A percentile compares a stretch with the other conserved stretches of the same genome.
Conservation (phyloP, 2,329 filamentous ascomycete species). For the Colletotrichum horii region DNA sequence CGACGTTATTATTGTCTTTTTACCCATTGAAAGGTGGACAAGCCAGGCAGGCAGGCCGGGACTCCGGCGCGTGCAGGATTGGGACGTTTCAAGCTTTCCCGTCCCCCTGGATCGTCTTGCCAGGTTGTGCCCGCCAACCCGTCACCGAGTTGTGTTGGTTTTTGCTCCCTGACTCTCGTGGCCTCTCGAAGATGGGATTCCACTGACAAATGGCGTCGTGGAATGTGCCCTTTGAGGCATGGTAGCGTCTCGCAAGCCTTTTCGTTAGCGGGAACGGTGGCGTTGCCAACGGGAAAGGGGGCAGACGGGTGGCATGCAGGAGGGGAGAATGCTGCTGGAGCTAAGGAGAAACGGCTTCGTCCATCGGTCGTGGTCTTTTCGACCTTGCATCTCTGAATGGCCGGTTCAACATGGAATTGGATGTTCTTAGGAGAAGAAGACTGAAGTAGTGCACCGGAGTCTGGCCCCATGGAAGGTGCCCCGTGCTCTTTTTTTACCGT, state of each 20-base stretch:
- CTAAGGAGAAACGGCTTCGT: not conserved
- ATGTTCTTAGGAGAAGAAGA: not conserved
- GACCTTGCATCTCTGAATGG: not conserved
- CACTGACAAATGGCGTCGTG: not conserved
- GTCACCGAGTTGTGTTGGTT: not conserved
- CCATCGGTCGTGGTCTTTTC: not conserved
- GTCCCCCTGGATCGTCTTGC: not conserved
- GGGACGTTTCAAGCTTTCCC: not conserved
- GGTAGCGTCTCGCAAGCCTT: not conserved
- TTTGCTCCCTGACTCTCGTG: not conserved
- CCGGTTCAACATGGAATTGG: not conserved
- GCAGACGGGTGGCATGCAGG: not conserved
- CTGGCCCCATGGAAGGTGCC: not conserved
- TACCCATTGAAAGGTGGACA: not conserved
- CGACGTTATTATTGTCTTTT: not conserved
- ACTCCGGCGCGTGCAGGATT: not conserved
- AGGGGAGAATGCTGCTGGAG: not conserved
- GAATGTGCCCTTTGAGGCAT: not conserved
- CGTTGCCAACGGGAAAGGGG: not conserved
- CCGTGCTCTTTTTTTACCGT: not conserved
- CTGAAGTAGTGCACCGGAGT: not conserved
- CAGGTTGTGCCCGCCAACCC: not conserved
- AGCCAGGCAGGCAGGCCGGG: not conserved
- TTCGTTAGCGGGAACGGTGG: slow-evolving; percentile 1
- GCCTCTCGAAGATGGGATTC: not conserved